Base-by-base conservation (phyloP, 1,284 basidiomycete genomes). In the Wallemia hederae region DNA sequence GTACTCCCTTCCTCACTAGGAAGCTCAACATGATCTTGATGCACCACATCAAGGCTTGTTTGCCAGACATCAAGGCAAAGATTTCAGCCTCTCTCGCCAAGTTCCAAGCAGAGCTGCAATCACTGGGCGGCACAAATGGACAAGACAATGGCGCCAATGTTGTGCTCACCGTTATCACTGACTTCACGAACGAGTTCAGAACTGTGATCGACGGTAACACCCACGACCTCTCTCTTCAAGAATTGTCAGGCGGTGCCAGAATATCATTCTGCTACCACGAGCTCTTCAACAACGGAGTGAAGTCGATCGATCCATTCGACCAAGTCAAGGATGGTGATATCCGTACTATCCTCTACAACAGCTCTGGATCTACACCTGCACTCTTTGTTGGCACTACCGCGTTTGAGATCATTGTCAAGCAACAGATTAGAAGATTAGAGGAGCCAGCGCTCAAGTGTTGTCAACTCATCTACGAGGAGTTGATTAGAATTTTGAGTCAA, bases 261-360 rank as follows among this genome's bases (percentile, higher is more conserved):
- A 96, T 98, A 75, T 85, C 83, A 67, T 98, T 96, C 67, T 92
- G 97, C 62, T 98, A 90, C 77, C 92, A 98, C 71, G 92, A 98
- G 71, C 73, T 97, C 62, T 98, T 87, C 77, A 91, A 90, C 73
- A 91, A 86, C 69, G 92, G 92, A 64, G 80, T 98, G 69, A 91
- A 84, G 76, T 80, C 76, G 64, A 89, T 97, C 68, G 92, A 98
- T 75, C 92, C 92, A 1, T 98, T 96, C 67, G 92, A 98, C 72
- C 86, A 91, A 72, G 87, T 96, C 64, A 96, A 97, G 73, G 92
- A 98, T 69, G 86, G 90, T 27, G 92, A 98, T 72, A 96, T 98
- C 69, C 78, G 92, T 59, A 90, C 82, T 1, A 84, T 94, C 65
- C 72, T 97, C 60, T 98, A 97, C 76, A 98, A 97, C 74, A 94